A percentile compares a stretch with the other conserved stretches of the same genome.
Evolutionary conservation across 2,329 filamentous ascomycete species (phyloP).

Genomic region (Colletotrichum somersetense): DNA sequence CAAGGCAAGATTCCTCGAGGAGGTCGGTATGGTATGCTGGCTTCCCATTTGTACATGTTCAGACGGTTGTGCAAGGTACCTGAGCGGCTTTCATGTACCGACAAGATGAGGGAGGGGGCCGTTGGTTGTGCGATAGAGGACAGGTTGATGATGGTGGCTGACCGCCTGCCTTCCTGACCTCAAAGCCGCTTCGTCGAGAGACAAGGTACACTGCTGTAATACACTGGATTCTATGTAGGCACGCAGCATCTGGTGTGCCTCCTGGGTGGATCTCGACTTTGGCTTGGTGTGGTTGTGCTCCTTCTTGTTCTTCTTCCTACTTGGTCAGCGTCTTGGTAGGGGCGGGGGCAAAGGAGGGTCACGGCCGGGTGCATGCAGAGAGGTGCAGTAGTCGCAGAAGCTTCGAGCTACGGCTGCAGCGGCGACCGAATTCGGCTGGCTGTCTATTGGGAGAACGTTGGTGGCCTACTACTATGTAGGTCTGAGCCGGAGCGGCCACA

Average conservation of each 20-base stretch:
- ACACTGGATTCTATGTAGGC: slow-evolving; percentile 6
- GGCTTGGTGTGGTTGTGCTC: slow-evolving; percentile 9
- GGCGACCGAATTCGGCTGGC: slow-evolving; percentile 35
- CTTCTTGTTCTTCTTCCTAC: background rate
- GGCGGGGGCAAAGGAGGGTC: slow-evolving; percentile 25
- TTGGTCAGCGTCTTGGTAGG: slow-evolving; percentile 9
- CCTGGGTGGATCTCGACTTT: slow-evolving; percentile 17
- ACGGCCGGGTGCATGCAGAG: slow-evolving; percentile 39
- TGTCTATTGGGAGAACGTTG: slow-evolving; percentile 19
- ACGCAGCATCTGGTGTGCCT: background rate
- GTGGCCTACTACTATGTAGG: background rate
- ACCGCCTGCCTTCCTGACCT: slow-evolving; percentile 23
- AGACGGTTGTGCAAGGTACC: slow-evolving; percentile 40
- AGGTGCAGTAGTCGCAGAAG: slow-evolving; percentile 39
- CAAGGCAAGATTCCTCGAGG: background rate
- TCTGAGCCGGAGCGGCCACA: slow-evolving; percentile 33
- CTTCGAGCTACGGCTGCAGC: slow-evolving; percentile 40
- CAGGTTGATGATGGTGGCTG: slow-evolving; percentile 29
- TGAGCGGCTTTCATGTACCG: slow-evolving; percentile 33
- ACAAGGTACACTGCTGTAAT: background rate
- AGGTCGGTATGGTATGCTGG: background rate
- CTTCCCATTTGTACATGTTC: slow-evolving; percentile 20
- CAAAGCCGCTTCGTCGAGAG: slow-evolving; percentile 10
- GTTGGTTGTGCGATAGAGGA: slow-evolving; percentile 13
- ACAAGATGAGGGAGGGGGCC: slow-evolving; percentile 26